Evolutionary conservation across 2,329 filamentous ascomycete genomes (phyloP), one percentile per base, ranked within the genome.

Genomic region (Beauveria sp.): DNA sequence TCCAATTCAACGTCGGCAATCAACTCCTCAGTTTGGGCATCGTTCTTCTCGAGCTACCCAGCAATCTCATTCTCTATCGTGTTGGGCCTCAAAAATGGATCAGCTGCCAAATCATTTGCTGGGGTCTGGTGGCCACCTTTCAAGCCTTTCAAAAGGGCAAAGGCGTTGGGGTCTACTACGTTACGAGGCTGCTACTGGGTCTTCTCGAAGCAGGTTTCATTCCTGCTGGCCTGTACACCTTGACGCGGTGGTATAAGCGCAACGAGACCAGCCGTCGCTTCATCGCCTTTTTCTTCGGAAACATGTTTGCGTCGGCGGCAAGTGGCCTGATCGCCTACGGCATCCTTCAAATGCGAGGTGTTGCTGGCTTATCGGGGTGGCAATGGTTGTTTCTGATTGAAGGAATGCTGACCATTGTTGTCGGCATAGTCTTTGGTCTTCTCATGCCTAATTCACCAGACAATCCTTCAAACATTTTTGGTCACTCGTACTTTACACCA

Each of bases 1-100:
- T 79, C 62, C 74, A 80, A 62, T 74, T 79, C 66, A 80, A 79
- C 38, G 69, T 78, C 42, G 78, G 78, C 5, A 73, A 76, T 14
- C 75, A 78, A 61, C 67, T 80, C 40, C 67, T 80, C 2, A 77
- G 75, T 0, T 69, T 74, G 1, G 77, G 77, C 5, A 79, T 79
- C 42, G 76, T 79, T 5, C 67, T 79, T 8, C 67, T 71, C 40
- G 69, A 76, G 62, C 65, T 69, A 20, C 77, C 78, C 0, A 78
- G 76, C 30, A 80, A 80, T 63, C 72, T 80, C 10, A 70, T 79
- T 10, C 66, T 79, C 18, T 76, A 79, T 60, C 70, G 72, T 4
- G 67, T 79, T 28, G 77, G 77, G 7, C 76, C 77, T 3, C 72
- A 72, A 5, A 69, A 73, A 26, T 79, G 77, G 76, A 70, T 79